A percentile compares a stretch with the other conserved stretches of the same genome.
Conservation (phyloP, 2,329 filamentous ascomycete species). For the Diaporthe amygdali region DNA sequence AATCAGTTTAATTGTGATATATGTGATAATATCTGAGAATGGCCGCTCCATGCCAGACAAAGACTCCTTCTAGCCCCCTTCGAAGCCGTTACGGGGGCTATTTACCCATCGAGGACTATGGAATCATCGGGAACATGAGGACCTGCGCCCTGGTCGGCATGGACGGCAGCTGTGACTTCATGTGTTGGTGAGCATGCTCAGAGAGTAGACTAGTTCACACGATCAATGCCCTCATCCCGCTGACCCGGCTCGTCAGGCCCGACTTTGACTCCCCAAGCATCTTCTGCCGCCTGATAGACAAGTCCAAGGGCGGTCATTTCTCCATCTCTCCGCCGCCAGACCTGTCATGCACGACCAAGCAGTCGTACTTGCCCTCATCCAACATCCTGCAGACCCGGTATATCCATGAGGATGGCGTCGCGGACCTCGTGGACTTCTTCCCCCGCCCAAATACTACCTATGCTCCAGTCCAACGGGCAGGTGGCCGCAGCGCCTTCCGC, state of each 20-base stretch:
- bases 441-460: slow-evolving; percentile 68
- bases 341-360: slow-evolving; percentile 70
- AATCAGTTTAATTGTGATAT: background rate
- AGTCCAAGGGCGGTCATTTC: slow-evolving; percentile 76
- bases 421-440: slow-evolving; percentile 78
- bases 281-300: slow-evolving; percentile 77
- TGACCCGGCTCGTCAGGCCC: slow-evolving; percentile 58
- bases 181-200: slow-evolving; percentile 70
- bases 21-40: slow-evolving; percentile 29
- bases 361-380: slow-evolving; percentile 77
- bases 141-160: slow-evolving; percentile 78
- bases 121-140: slow-evolving; percentile 81
- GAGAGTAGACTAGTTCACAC: background rate
- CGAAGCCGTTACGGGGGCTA: slow-evolving; percentile 49
- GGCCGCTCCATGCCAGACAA: slow-evolving; percentile 39
- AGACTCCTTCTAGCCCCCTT: slow-evolving; percentile 32
- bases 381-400: slow-evolving; percentile 81
- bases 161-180: slow-evolving; percentile 75
- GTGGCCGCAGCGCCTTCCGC: slow-evolving; percentile 53
- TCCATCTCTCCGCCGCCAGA: slow-evolving; percentile 63
- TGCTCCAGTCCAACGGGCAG: slow-evolving; percentile 33
- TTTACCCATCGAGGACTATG: slow-evolving; percentile 76
- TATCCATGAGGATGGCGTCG: slow-evolving; percentile 76
- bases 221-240: background rate
- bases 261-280: slow-evolving; percentile 80